Evolutionary conservation across 1,284 basidiomycete genomes (phyloP).

Genomic region (Cutaneotrichosporon spelunceum): DNA sequence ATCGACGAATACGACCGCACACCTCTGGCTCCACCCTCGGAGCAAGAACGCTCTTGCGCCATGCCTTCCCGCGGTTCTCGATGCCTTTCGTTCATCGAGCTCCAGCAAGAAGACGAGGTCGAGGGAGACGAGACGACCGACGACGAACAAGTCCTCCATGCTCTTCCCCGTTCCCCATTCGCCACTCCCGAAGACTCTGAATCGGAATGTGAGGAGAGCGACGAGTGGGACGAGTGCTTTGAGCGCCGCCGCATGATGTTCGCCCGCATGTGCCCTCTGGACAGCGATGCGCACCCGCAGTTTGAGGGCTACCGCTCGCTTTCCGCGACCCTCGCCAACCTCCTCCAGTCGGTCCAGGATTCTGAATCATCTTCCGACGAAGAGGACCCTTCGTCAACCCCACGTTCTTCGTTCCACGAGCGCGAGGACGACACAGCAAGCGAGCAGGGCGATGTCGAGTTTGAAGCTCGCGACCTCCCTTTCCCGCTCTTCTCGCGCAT

Average conservation of each 20-base stretch:
- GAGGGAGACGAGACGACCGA: slow-evolving; percentile 14
- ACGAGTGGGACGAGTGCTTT: slow-evolving; percentile 45
- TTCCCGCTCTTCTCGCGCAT: slow-evolving; percentile 16
- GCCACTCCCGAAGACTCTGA: slow-evolving; percentile 24
- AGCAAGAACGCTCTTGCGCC: slow-evolving; percentile 47
- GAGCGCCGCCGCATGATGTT: slow-evolving; percentile 49
- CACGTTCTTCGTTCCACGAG: slow-evolving; percentile 13
- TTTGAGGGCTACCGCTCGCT: slow-evolving; percentile 48
- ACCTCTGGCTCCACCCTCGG: slow-evolving; percentile 50
- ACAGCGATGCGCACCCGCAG: slow-evolving; percentile 31
- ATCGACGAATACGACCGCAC: slow-evolving; percentile 52
- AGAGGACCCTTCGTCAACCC: slow-evolving; percentile 14
- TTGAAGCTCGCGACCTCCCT: neutral
- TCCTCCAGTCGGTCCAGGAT: slow-evolving; percentile 29
- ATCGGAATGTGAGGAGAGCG: slow-evolving; percentile 17
- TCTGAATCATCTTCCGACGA: slow-evolving; percentile 6
- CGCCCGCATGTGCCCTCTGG: slow-evolving; percentile 32
- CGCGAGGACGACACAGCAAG: slow-evolving; percentile 15
- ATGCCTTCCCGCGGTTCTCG: slow-evolving; percentile 49
- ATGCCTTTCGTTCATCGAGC: slow-evolving; percentile 26
- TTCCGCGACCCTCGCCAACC: slow-evolving; percentile 37
- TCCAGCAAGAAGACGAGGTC: slow-evolving; percentile 25
- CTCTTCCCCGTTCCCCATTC: slow-evolving; percentile 21
- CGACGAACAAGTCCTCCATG: slow-evolving; percentile 5
- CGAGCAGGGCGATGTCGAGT: slow-evolving; percentile 9